Percentiles rank a stretch among this genome's conserved stretches.
Evolutionary conservation across 208 protist genomes (phyloP).

Genomic region (Leishmania lainsoni): DNA sequence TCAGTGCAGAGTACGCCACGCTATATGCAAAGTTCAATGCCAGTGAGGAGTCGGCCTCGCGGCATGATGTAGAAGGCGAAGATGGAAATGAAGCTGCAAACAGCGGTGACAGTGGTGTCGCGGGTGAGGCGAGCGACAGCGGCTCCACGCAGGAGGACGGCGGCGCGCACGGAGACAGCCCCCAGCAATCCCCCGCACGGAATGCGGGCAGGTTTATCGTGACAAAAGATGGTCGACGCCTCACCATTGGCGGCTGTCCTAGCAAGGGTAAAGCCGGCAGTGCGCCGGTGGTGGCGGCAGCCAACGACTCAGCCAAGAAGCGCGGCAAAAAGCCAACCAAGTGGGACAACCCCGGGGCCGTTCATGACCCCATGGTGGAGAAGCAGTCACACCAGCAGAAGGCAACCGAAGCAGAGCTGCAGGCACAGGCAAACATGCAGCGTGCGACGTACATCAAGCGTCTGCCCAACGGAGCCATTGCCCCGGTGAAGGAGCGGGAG

Average conservation of each 20-base stretch:
- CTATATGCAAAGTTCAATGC: constrained; percentile 52
- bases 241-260: constrained; percentile 46
- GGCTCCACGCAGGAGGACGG: constrained; percentile 20
- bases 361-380: constrained; percentile 28
- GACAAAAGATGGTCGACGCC: constrained; percentile 62
- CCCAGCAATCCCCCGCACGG: constrained; percentile 1
- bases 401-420: constrained; percentile 73
- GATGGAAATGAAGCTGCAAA: constrained; percentile 18
- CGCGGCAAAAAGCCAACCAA: constrained; percentile 66
- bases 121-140: constrained; percentile 3
- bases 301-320: constrained; percentile 33
- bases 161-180: constrained; percentile 1
- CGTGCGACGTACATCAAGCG: constrained; percentile 75
- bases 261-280: constrained; percentile 6
- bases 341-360: constrained; percentile 44
- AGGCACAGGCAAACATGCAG: constrained; percentile 70
- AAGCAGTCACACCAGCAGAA: constrained; percentile 35
- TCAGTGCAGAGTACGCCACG: constrained; percentile 49
- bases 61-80: constrained; percentile 19
- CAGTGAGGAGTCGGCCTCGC: constrained; percentile 45
- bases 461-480: constrained; percentile 59
- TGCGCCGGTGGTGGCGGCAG: constrained; percentile 5
- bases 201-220: constrained; percentile 44
- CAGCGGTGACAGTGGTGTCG: constrained; percentile 2
- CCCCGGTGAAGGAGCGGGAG: constrained; percentile 78